Conservation (phyloP, 176 grass and related monocot genomes). For the Bonia amplexicaulis region DNA sequence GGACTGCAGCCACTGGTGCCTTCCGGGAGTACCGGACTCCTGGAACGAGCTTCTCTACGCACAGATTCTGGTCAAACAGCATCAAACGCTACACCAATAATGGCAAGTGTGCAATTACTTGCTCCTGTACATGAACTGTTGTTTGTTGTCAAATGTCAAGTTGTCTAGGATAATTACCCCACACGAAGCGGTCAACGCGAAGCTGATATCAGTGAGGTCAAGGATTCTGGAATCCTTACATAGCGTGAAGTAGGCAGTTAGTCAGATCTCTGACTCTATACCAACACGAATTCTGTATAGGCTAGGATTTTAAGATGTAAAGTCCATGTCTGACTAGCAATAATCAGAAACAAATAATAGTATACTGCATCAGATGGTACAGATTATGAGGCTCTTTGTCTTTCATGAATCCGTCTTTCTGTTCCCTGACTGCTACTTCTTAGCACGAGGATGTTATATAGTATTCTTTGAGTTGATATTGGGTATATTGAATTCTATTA, state of each 20-base stretch:
- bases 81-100: conserved; percentile 45
- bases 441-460: not conserved
- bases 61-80: conserved; percentile 60
- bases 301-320: conserved; percentile 38
- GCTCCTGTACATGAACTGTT: conserved; percentile 46
- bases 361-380: not conserved
- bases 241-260: conserved; percentile 27
- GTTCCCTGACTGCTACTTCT: not conserved
- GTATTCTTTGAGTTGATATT: not conserved
- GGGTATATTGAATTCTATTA: not conserved
- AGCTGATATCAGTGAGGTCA: conserved; percentile 17
- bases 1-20: conserved; percentile 99
- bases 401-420: not conserved
- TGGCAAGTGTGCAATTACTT: conserved; percentile 34
- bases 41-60: conserved; percentile 95
- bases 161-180: conserved; percentile 22
- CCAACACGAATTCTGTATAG: conserved; percentile 28
- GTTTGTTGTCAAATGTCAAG: conserved; percentile 30
- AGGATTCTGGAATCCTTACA: conserved; percentile 39
- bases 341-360: conserved; percentile 3
- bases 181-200: conserved; percentile 13
- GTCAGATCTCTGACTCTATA: conserved; percentile 19
- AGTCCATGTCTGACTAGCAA: conserved; percentile 18
- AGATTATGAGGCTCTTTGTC: not conserved
- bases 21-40: conserved; percentile 85